These are phyloP conservation scores for Fusarium xylarioides DNA, from an alignment of 2,329 filamentous ascomycete species.

Conservation along the genomic window DNA sequence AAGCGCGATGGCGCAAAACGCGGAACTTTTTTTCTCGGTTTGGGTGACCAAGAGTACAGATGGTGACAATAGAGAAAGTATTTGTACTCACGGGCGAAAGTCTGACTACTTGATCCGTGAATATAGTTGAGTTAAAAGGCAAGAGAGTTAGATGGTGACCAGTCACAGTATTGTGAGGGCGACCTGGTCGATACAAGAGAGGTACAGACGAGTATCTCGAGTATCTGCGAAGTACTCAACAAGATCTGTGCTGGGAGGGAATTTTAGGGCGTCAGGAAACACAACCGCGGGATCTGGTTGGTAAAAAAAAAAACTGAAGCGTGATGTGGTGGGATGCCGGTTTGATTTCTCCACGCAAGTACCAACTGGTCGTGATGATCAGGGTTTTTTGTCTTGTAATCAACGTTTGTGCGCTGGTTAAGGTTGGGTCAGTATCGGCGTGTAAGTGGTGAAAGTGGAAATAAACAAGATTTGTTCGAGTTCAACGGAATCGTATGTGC, in stretches of 20 bases:
- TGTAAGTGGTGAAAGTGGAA: slow-evolving; percentile 1
- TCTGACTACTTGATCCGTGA: slow-evolving; percentile 34
- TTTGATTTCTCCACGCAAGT: slow-evolving; percentile 30
- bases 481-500: background rate
- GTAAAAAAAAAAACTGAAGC: slow-evolving; percentile 21
- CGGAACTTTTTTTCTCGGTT: slow-evolving; percentile 12
- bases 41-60: slow-evolving; percentile 11
- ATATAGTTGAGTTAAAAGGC: background rate
- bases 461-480: background rate
- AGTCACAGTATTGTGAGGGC: slow-evolving; percentile 34
- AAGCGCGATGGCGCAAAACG: slow-evolving; percentile 32
- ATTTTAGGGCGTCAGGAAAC: slow-evolving; percentile 30
- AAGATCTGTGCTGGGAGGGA: slow-evolving; percentile 31
- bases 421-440: slow-evolving; percentile 6
- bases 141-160: slow-evolving; percentile 33
- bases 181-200: slow-evolving; percentile 36
- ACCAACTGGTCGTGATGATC: slow-evolving; percentile 14
- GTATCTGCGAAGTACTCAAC: slow-evolving; percentile 39
- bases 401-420: background rate
- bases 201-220: slow-evolving; percentile 40
- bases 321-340: slow-evolving; percentile 18
- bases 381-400: background rate
- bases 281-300: slow-evolving; percentile 30
- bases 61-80: slow-evolving; percentile 16
- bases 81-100: slow-evolving; percentile 50